phyloP scores from a whole-genome alignment of 202 grass and related monocot species.

The Setaria viridis region DNA sequence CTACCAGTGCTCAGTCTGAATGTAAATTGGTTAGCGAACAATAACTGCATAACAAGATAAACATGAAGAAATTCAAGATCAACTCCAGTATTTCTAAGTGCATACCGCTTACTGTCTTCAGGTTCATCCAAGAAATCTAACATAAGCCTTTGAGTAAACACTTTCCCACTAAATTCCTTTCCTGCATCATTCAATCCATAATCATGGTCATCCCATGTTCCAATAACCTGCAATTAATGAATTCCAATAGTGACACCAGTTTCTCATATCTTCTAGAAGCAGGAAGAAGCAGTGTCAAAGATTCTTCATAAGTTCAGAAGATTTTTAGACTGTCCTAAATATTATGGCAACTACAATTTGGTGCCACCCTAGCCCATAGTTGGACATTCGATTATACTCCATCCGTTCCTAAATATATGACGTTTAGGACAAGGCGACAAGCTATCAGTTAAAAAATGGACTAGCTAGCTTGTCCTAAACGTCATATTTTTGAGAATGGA shows the following conservation, averaged over 20 bases:
- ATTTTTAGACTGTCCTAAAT: background rate
- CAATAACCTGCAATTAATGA: constrained; percentile 80
- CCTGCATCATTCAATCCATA: constrained; percentile 99
- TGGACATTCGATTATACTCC: background rate
- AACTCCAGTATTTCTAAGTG: background rate
- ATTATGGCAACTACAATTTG: constrained; percentile 11
- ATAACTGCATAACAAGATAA: constrained; percentile 2
- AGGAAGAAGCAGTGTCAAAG: background rate
- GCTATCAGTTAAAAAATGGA: too few species aligned
- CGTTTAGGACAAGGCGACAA: too few species aligned
- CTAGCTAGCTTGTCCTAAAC: too few species aligned
- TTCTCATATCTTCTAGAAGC: constrained; percentile 7
- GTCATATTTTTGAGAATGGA: too few species aligned
- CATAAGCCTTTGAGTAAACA: constrained; percentile 71
- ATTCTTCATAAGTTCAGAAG: background rate
- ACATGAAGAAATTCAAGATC: constrained; percentile 6
- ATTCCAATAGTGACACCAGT: constrained; percentile 18
- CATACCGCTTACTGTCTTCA: constrained; percentile 73
- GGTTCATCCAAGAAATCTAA: constrained; percentile 97
- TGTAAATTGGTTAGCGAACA: background rate
- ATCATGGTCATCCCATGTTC: constrained; percentile 98
- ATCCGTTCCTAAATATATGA: too few species aligned
- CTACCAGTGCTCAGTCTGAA: background rate
- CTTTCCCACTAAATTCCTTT: constrained; percentile 76
- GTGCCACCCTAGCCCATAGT: background rate